phyloP scores from a whole-genome alignment of 2,329 filamentous ascomycete genomes.

The Pyrenophora seminiperda region DNA sequence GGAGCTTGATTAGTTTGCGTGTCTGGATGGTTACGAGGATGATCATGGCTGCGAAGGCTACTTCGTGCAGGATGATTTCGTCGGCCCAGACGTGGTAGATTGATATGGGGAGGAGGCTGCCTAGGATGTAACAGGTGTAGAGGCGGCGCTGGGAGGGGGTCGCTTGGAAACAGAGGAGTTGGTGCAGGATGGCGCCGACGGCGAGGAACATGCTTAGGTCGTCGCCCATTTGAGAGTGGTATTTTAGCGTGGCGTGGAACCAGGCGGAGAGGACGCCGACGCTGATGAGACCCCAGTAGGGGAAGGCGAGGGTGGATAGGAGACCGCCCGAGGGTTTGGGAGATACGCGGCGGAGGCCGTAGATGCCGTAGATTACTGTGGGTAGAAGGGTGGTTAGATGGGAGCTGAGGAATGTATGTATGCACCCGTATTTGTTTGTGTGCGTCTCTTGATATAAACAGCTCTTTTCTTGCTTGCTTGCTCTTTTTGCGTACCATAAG shows the following conservation, averaged over 20 bases:
- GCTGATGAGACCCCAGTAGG: conserved; percentile 52
- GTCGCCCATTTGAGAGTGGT: conserved; percentile 58
- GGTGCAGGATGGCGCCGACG: conserved; percentile 59
- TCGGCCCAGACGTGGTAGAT: conserved; percentile 47
- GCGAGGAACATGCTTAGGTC: conserved; percentile 65
- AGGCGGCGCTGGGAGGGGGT: conserved; percentile 28
- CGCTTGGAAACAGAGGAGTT: conserved; percentile 52
- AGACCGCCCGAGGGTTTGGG: conserved; percentile 35
- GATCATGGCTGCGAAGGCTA: conserved; percentile 51
- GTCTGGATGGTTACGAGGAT: conserved; percentile 44
- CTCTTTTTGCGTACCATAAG: conserved; percentile 57
- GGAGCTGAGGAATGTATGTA: too few species aligned
- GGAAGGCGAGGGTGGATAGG: conserved; percentile 42
- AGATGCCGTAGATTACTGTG: conserved; percentile 44
- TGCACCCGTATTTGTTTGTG: too few species aligned
- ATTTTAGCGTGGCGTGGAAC: conserved; percentile 54
- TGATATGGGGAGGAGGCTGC: conserved; percentile 39
- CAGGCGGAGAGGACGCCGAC: conserved; percentile 52
- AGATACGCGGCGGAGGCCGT: conserved; percentile 39
- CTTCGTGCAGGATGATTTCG: conserved; percentile 48
- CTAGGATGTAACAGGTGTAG: conserved; percentile 36
- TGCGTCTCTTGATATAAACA: not conserved
- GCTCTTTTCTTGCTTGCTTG: too few species aligned
- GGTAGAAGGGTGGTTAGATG: not conserved
- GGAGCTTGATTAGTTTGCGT: conserved; percentile 33